Evolutionary conservation across 2,329 filamentous ascomycete species (phyloP).

Genomic region (Trichoderma sp.): DNA sequence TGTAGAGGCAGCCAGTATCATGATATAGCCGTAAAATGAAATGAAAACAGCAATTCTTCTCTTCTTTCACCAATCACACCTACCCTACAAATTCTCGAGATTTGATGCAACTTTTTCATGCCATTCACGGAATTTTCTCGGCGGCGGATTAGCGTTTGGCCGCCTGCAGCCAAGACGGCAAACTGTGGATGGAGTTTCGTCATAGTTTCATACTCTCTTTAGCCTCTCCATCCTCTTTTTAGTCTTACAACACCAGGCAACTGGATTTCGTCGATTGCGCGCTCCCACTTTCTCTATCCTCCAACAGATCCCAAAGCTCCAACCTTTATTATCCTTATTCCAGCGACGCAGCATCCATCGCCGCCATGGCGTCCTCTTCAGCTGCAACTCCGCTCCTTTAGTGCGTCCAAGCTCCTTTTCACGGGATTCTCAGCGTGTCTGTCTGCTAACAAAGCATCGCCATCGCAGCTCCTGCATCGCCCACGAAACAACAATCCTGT

Average conservation of each 20-base stretch:
- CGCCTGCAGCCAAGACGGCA: conserved; percentile 19
- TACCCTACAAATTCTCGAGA: conserved; percentile 14
- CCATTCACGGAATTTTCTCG: conserved; percentile 13
- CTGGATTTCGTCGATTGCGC: neutral
- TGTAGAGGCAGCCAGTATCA: conserved; percentile 16
- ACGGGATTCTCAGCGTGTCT: neutral
- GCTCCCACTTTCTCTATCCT: neutral
- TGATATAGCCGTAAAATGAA: neutral
- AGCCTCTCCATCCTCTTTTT: neutral
- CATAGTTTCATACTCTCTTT: conserved; percentile 20
- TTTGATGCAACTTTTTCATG: neutral
- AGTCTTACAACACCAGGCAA: conserved; percentile 7
- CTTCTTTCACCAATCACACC: neutral
- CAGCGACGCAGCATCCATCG: neutral
- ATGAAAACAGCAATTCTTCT: neutral
- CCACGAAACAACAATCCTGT: conserved; percentile 87
- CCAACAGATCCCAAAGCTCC: neutral
- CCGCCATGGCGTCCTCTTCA: conserved; percentile 71
- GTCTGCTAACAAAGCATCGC: conserved; percentile 9
- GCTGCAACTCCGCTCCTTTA: conserved; percentile 72
- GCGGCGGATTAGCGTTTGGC: conserved; percentile 23
- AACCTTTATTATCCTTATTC: neutral
- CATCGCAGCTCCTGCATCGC: conserved; percentile 82
- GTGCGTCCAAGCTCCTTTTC: conserved; percentile 47
- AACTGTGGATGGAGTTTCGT: conserved; percentile 28